phyloP scores from a whole-genome alignment of 1,284 basidiomycete species.

The Cystobasidium sp. region DNA sequence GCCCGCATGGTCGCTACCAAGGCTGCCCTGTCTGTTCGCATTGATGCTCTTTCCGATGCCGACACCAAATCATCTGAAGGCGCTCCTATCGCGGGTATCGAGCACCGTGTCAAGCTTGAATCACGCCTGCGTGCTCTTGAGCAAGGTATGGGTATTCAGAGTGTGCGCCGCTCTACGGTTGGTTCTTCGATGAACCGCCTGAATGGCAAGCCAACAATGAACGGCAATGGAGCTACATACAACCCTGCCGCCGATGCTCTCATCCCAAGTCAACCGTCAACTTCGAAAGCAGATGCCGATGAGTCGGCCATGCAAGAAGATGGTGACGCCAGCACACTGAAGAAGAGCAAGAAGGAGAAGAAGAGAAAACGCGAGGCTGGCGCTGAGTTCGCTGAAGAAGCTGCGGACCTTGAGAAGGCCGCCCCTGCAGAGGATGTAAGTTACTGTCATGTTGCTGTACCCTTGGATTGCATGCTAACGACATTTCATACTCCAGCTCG shows the following conservation, averaged over 20 bases:
- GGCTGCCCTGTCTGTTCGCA: slow-evolving; percentile 91
- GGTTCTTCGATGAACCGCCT: slow-evolving; percentile 64
- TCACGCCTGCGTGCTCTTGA: slow-evolving; percentile 88
- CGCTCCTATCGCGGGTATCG: slow-evolving; percentile 79
- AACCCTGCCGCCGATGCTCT: slow-evolving; percentile 74
- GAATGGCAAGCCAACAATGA: slow-evolving; percentile 74
- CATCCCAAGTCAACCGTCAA: slow-evolving; percentile 73
- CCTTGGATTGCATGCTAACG: not conserved
- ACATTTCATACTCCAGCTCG: not conserved
- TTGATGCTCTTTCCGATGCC: slow-evolving; percentile 90
- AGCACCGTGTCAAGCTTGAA: slow-evolving; percentile 93
- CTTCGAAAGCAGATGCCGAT: slow-evolving; percentile 36
- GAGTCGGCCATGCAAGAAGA: slow-evolving; percentile 65
- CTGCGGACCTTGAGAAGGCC: slow-evolving; percentile 31
- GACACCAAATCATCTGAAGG: slow-evolving; percentile 83
- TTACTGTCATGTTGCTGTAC: not conserved
- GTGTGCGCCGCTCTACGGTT: slow-evolving; percentile 59
- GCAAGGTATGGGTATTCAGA: slow-evolving; percentile 72
- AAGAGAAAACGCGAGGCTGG: slow-evolving; percentile 65
- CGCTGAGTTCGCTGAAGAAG: slow-evolving; percentile 45
- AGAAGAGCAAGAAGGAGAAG: slow-evolving; percentile 58
- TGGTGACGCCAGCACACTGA: slow-evolving; percentile 65
- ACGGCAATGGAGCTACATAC: slow-evolving; percentile 72
- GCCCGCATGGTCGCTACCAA: slow-evolving; percentile 99
- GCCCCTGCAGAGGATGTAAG: slow-evolving; percentile 43